Conservation (phyloP, 225 moss, liverwort and hornwort species). For the Polytrichum formosum region DNA sequence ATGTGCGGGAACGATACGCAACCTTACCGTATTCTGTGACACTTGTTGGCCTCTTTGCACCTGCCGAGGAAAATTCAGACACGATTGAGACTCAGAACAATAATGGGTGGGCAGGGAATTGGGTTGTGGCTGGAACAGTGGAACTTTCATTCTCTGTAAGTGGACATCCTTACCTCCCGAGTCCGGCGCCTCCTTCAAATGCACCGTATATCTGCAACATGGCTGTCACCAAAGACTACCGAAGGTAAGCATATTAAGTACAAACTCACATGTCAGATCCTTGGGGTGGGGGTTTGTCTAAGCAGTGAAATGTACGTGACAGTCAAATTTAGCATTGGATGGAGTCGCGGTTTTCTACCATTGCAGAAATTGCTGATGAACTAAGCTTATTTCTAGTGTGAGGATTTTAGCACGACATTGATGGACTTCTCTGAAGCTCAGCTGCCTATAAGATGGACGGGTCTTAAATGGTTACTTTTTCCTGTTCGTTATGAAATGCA, state of each 20-base stretch:
- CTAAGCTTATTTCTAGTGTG: too few relatives aligned
- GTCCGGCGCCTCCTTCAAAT: constrained; percentile 69
- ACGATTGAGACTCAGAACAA: constrained; percentile 3
- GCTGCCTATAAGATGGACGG: too few relatives aligned
- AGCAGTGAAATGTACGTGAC: too few relatives aligned
- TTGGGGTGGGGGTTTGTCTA: too few relatives aligned
- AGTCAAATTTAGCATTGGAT: too few relatives aligned
- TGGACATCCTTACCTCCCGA: constrained; percentile 82
- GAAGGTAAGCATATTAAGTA: constrained; percentile 43
- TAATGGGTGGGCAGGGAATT: constrained; percentile 19
- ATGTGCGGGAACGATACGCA: constrained; percentile 67
- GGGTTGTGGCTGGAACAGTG: constrained; percentile 75
- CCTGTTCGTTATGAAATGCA: too few relatives aligned
- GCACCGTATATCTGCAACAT: constrained; percentile 98
- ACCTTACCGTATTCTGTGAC: constrained; percentile 87
- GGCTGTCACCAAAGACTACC: constrained; percentile 71
- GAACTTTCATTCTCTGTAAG: constrained; percentile 74
- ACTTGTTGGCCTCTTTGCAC: constrained; percentile 71
- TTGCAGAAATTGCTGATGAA: too few relatives aligned
- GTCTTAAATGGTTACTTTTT: too few relatives aligned
- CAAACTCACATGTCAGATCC: too few relatives aligned
- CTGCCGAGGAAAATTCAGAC: constrained; percentile 39
- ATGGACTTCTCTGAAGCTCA: too few relatives aligned
- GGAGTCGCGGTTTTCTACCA: too few relatives aligned
- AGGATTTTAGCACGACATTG: too few relatives aligned